phyloP scores from a whole-genome alignment of 345 rosid genomes.

The thale cress (Arabidopsis thaliana) region TAIR10.1 NC_003076.8:26935001-26935500 shows the following conservation, averaged over 20 bases:
- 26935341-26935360: neutral
- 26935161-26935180: constrained; percentile 23
- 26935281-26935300: constrained; percentile 9
- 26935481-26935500: constrained; percentile 43
- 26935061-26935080: constrained; percentile 23
- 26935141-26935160: constrained; percentile 2
- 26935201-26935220: constrained; percentile 35
- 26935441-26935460: neutral
- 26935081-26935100: neutral
- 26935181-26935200: constrained; percentile 36
- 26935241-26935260: constrained; percentile 91
- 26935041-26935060: neutral
- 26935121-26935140: constrained; percentile 30
- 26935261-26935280: constrained; percentile 68
- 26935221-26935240: constrained; percentile 90
- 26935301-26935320: neutral
- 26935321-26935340: constrained; percentile 5
- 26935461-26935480: constrained; percentile 16
- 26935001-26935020: neutral
- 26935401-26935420: neutral
- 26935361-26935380: constrained; percentile 1
- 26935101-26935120: constrained; percentile 38
- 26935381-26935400: constrained; percentile 1
- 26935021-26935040: neutral
- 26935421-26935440: neutral